Conservation (phyloP, 2,329 filamentous ascomycete species). For the Nemania sp. region DNA sequence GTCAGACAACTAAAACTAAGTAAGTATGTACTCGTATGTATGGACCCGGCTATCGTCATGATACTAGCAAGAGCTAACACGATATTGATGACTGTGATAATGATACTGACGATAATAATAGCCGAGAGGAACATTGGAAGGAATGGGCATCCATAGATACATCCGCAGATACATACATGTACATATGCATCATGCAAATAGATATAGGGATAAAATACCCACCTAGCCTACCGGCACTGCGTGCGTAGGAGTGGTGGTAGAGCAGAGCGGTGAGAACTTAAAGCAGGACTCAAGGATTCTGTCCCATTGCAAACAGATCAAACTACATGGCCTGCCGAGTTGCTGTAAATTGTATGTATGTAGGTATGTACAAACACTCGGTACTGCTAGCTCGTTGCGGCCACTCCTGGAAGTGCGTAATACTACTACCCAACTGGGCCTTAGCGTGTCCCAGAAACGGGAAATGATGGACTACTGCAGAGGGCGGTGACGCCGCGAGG, state of each 20-base stretch:
- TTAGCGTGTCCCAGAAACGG: conserved; percentile 12
- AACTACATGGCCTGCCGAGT: too few species aligned
- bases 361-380: too few species aligned
- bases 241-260: too few species aligned
- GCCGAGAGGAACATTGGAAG: conserved; percentile 20
- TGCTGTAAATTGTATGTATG: too few species aligned
- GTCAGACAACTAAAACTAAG: too few species aligned
- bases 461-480: background rate
- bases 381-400: background rate
- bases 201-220: too few species aligned
- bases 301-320: background rate
- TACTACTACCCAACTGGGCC: conserved; percentile 5
- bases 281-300: background rate
- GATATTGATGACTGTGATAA: conserved; percentile 14
- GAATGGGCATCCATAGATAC: background rate
- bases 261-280: conserved; percentile 29
- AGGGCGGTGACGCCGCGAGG: conserved; percentile 15
- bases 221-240: background rate
- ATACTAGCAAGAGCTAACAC: background rate
- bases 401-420: background rate
- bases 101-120: conserved; percentile 23
- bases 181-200: too few species aligned
- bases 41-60: background rate
- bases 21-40: too few species aligned
- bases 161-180: background rate